These are phyloP conservation scores for Spathaspora girioi DNA, from an alignment of 805 yeast species.

Conservation along the genomic window DNA sequence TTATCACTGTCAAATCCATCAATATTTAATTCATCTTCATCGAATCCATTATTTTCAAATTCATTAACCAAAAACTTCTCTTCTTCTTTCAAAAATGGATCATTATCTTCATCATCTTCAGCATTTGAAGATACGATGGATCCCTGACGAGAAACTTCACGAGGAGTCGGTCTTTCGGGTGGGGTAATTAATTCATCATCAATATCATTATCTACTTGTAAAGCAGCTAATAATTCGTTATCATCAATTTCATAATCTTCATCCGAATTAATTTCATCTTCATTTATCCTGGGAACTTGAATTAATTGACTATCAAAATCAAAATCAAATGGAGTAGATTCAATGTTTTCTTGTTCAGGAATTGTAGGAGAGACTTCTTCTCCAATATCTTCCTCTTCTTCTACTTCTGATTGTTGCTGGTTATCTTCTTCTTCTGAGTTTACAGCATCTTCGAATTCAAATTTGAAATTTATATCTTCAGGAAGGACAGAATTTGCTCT, in stretches of 20 bases:
- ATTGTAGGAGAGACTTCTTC: slow-evolving; percentile 10
- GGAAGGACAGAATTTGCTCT: slow-evolving; percentile 38
- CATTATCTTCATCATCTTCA: slow-evolving; percentile 27
- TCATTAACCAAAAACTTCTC: slow-evolving; percentile 43
- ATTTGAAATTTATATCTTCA: slow-evolving; percentile 38
- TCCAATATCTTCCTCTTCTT: slow-evolving; percentile 16
- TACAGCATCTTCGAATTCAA: slow-evolving; percentile 35
- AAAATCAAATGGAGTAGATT: slow-evolving; percentile 16
- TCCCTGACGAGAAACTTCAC: slow-evolving; percentile 16
- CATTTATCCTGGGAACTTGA: slow-evolving; percentile 51
- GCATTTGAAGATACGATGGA: slow-evolving; percentile 20
- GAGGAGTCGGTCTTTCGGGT: not conserved
- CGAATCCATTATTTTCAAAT: slow-evolving; percentile 44
- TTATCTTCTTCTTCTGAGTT: slow-evolving; percentile 9
- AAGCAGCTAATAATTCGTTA: slow-evolving; percentile 42
- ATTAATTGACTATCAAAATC: slow-evolving; percentile 32
- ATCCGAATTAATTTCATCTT: slow-evolving; percentile 49
- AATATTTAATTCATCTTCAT: slow-evolving; percentile 32
- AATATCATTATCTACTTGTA: slow-evolving; percentile 44
- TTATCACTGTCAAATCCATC: slow-evolving; percentile 19
- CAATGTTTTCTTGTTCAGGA: slow-evolving; percentile 1
- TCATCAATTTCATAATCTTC: slow-evolving; percentile 63
- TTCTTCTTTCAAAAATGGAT: slow-evolving; percentile 40
- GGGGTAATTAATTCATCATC: slow-evolving; percentile 34
- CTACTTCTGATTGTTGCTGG: slow-evolving; percentile 8